Evolutionary conservation across 2,329 filamentous ascomycete species (phyloP).

Genomic region (Fonsecaea pugnacius): DNA sequence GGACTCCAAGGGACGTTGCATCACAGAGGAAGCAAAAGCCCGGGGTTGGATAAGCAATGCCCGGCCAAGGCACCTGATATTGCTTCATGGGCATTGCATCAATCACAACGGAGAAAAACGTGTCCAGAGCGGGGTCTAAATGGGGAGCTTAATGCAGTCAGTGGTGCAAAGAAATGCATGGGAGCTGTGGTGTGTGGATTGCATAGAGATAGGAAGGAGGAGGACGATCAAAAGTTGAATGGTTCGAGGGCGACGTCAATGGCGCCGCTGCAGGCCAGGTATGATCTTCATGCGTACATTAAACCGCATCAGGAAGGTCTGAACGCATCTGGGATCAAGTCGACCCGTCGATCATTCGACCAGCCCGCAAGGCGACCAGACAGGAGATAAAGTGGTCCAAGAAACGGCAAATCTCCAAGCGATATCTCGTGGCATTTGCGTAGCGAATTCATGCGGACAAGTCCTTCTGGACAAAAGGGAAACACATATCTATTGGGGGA

Average conservation of each 20-base stretch:
- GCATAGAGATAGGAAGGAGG: constrained; percentile 14
- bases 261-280: constrained; percentile 13
- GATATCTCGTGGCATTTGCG: background rate
- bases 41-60: constrained; percentile 24
- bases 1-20: constrained; percentile 11
- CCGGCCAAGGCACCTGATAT: background rate
- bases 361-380: background rate
- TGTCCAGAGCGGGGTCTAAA: constrained; percentile 4
- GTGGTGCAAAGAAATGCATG: background rate
- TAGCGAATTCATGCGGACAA: background rate
- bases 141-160: background rate
- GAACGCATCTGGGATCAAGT: background rate
- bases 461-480: background rate
- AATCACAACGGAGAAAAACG: constrained; percentile 7
- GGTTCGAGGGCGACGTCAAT: constrained; percentile 18
- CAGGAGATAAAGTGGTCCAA: background rate
- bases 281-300: constrained; percentile 7
- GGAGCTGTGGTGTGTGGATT: background rate
- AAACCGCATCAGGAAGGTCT: constrained; percentile 25
- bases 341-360: background rate
- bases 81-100: constrained; percentile 13
- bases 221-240: constrained; percentile 6
- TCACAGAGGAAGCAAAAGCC: constrained; percentile 18
- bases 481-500: background rate
- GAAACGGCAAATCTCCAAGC: background rate